phyloP scores from a whole-genome alignment of 805 yeast species.

The Kregervanrija fluxuum region DNA sequence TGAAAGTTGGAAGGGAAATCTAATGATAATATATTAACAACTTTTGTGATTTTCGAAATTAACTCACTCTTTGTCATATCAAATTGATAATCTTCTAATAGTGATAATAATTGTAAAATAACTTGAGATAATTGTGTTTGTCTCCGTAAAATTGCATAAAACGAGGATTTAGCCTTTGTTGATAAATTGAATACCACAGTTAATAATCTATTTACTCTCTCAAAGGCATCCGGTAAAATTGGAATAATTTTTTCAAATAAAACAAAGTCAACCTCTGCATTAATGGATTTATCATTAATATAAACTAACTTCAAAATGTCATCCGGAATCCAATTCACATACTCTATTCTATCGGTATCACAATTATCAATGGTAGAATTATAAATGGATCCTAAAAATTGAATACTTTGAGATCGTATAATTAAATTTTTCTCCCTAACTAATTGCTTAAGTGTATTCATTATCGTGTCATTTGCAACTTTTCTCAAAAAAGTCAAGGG shows the following conservation, averaged over 20 bases:
- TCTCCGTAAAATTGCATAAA: constrained; percentile 60
- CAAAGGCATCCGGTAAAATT: constrained; percentile 31
- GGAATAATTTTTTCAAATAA: constrained; percentile 60
- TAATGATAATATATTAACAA: constrained; percentile 53
- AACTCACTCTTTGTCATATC: constrained; percentile 16
- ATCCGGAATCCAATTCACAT: constrained; percentile 53
- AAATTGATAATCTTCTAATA: constrained; percentile 39
- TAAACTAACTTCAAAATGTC: constrained; percentile 58
- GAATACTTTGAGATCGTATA: constrained; percentile 55
- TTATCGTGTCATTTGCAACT: constrained; percentile 39
- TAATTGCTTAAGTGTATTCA: constrained; percentile 51
- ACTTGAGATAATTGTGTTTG: constrained; percentile 57
- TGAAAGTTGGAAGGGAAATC: constrained; percentile 46
- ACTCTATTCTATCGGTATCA: constrained; percentile 19
- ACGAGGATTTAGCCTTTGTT: constrained; percentile 53
- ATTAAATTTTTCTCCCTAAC: constrained; percentile 64
- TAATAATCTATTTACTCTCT: constrained; percentile 49
- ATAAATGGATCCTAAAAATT: constrained; percentile 48
- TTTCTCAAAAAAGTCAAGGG: constrained; percentile 39
- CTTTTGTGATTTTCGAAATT: constrained; percentile 39
- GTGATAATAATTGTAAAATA: constrained; percentile 39
- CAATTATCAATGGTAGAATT: constrained; percentile 32
- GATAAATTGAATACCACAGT: constrained; percentile 42
- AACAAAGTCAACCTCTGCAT: constrained; percentile 53
- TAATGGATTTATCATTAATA: constrained; percentile 64